These are phyloP conservation scores for Plantago major DNA, from an alignment of 257 asterid species.

Conservation along the genomic window DNA sequence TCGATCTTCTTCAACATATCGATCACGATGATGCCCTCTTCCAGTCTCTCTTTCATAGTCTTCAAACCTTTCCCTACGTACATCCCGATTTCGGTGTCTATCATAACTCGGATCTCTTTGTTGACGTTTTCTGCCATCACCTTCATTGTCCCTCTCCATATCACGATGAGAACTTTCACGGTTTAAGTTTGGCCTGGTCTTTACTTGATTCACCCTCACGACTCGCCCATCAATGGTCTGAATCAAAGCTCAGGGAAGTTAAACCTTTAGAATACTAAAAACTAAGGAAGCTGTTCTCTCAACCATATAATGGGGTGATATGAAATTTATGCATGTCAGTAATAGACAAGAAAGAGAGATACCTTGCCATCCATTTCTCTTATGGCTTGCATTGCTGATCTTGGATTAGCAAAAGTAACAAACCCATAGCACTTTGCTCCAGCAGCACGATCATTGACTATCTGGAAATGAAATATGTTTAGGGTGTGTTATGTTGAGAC, in stretches of 20 bases:
- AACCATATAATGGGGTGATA: neutral
- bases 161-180: conserved; percentile 49
- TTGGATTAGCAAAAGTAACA: conserved; percentile 70
- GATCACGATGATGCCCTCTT: conserved; percentile 47
- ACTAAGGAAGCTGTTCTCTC: conserved; percentile 2
- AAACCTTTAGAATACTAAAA: conserved; percentile 18
- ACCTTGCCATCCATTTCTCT: conserved; percentile 86
- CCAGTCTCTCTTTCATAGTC: conserved; percentile 47
- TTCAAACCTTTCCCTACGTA: conserved; percentile 44
- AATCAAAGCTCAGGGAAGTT: conserved; percentile 20
- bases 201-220: conserved; percentile 71
- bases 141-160: conserved; percentile 43
- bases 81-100: conserved; percentile 41
- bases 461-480: conserved; percentile 38
- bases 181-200: conserved; percentile 45
- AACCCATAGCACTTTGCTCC: conserved; percentile 84
- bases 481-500: conserved; percentile 3
- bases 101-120: conserved; percentile 43
- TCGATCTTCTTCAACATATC: conserved; percentile 44
- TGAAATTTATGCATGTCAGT: neutral
- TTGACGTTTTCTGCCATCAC: conserved; percentile 45
- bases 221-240: conserved; percentile 71
- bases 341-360: conserved; percentile 13
- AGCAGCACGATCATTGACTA: conserved; percentile 61
- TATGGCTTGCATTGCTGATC: conserved; percentile 73